Conservation (phyloP, 1,139 yeast genomes). For the Candida dubliniensis region DNA sequence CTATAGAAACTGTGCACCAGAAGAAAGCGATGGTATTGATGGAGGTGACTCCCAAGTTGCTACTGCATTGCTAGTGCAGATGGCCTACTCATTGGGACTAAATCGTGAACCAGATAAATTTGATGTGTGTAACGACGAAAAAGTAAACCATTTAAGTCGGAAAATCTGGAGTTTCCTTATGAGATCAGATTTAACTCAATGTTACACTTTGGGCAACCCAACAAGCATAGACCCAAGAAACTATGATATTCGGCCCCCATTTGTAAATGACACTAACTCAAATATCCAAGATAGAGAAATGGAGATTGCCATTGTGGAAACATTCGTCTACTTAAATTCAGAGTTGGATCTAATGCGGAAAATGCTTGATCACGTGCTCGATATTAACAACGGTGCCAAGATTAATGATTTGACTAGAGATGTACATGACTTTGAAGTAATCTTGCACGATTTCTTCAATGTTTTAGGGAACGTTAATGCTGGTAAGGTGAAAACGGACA, state of each 20-base stretch:
- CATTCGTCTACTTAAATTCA: conserved; percentile 9
- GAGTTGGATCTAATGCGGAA: conserved; percentile 9
- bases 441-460: conserved; percentile 12
- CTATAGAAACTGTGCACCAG: conserved; percentile 49
- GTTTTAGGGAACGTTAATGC: conserved; percentile 8
- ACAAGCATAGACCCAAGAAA: conserved; percentile 25
- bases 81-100: conserved; percentile 46
- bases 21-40: conserved; percentile 48
- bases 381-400: conserved; percentile 18
- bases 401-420: conserved; percentile 17
- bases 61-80: conserved; percentile 38
- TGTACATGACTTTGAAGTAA: conserved; percentile 19
- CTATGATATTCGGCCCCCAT: conserved; percentile 40
- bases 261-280: conserved; percentile 12
- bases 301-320: conserved; percentile 16
- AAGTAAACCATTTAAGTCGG: conserved; percentile 40
- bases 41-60: conserved; percentile 43
- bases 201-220: conserved; percentile 43
- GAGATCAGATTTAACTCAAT: conserved; percentile 31
- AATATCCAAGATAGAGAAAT: conserved; percentile 14
- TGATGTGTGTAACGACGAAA: conserved; percentile 22
- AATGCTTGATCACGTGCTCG: conserved; percentile 16
- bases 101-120: conserved; percentile 41
- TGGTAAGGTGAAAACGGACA: conserved; percentile 1
- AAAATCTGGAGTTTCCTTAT: conserved; percentile 51